Percentiles rank a stretch among this genome's conserved stretches.
phyloP scores from a whole-genome alignment of 352 stramenopile species.

The Thraustochytrium striatum region DNA sequence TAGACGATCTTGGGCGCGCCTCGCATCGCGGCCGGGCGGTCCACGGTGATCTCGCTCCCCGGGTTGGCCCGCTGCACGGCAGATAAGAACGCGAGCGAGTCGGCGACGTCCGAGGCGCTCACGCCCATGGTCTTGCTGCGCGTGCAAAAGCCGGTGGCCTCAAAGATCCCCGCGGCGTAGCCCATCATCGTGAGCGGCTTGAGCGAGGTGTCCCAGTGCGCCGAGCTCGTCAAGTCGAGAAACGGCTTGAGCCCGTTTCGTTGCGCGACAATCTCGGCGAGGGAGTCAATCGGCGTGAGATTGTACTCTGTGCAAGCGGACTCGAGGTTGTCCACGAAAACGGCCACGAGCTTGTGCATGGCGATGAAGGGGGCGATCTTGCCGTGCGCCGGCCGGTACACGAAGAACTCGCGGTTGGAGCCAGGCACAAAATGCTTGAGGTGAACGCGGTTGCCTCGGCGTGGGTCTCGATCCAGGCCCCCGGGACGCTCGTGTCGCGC shows the following conservation, averaged over 20 bases:
- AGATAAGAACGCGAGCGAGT: not conserved
- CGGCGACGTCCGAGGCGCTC: not conserved
- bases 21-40: not conserved
- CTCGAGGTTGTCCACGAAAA: not conserved
- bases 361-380: slow-evolving; percentile 19
- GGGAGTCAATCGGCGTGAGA: not conserved
- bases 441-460: not conserved
- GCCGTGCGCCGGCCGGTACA: not conserved
- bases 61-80: slow-evolving; percentile 5
- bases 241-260: slow-evolving; percentile 37
- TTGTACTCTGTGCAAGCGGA: slow-evolving; percentile 35
- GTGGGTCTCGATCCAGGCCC: not conserved
- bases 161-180: slow-evolving; percentile 4
- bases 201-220: not conserved
- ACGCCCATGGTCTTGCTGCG: slow-evolving; percentile 33
- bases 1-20: not conserved
- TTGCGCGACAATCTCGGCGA: not conserved
- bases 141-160: slow-evolving; percentile 40
- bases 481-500: not conserved
- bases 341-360: not conserved
- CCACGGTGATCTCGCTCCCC: not conserved
- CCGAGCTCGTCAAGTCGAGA: slow-evolving; percentile 19
- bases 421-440: not conserved
- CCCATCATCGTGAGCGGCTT: slow-evolving; percentile 26
- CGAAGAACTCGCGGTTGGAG: not conserved